A percentile compares a stretch with the other conserved stretches of the same genome.
Conservation (phyloP, 192 early-diverging fungal genomes). For the Coemansia sp. region DNA sequence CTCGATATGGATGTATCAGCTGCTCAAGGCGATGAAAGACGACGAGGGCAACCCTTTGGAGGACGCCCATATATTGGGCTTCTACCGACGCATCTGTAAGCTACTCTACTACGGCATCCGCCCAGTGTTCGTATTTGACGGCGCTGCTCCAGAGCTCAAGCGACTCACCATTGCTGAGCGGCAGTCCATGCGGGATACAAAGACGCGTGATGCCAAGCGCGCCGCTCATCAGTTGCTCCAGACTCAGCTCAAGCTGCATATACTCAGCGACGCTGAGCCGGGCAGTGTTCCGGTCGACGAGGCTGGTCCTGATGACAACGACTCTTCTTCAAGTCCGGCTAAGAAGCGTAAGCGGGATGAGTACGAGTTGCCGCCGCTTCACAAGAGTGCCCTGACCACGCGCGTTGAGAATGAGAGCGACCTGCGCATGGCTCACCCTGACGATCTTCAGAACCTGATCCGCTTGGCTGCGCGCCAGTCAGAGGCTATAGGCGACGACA, state of each 20-base stretch:
- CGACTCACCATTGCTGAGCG: conserved; percentile 55
- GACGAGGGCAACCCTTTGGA: conserved; percentile 78
- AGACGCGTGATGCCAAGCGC: conserved; percentile 61
- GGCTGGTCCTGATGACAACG: conserved; percentile 10
- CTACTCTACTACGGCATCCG: conserved; percentile 85
- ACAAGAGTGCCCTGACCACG: conserved; percentile 25
- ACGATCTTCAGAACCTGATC: conserved; percentile 49
- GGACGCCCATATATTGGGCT: conserved; percentile 90
- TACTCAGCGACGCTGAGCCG: conserved; percentile 43
- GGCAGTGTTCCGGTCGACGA: not conserved
- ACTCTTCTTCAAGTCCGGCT: conserved; percentile 18
- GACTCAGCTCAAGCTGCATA: conserved; percentile 74
- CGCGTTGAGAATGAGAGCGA: conserved; percentile 39
- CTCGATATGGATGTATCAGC: conserved; percentile 98
- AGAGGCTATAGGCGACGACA: conserved; percentile 49
- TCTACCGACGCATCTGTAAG: conserved; percentile 93
- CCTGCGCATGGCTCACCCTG: conserved; percentile 52
- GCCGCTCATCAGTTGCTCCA: conserved; percentile 85
- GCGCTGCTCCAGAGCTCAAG: conserved; percentile 86
- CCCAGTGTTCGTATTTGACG: conserved; percentile 99
- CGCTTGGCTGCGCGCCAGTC: conserved; percentile 31
- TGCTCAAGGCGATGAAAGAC: conserved; percentile 92
- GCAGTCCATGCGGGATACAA: conserved; percentile 28
- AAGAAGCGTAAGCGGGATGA: conserved; percentile 60
- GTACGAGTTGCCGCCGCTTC: conserved; percentile 49